These are phyloP conservation scores for Quercus tomentella DNA, from an alignment of 331 rosid genomes.

Conservation along the genomic window DNA sequence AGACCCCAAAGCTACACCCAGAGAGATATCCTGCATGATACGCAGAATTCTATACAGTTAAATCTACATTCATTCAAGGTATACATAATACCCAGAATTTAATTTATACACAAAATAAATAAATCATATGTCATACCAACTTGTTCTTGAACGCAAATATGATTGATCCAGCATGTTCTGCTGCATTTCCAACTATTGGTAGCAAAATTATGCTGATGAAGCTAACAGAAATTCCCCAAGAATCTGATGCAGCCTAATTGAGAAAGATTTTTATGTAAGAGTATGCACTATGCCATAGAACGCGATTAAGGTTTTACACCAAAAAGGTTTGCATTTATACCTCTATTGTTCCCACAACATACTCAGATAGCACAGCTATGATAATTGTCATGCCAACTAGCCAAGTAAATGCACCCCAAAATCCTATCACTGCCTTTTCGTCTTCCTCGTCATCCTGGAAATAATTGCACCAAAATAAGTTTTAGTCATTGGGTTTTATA, in stretches of 20 bases:
- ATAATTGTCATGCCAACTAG: conserved; percentile 75
- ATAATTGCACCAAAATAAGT: not conserved
- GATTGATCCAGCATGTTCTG: conserved; percentile 94
- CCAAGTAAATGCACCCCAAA: conserved; percentile 85
- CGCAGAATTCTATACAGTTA: no score
- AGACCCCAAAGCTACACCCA: conserved; percentile 94
- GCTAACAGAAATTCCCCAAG: conserved; percentile 96
- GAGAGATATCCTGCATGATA: conserved; percentile 64
- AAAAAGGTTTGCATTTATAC: conserved; percentile 26
- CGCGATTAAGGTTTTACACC: not conserved
- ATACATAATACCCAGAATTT: not conserved
- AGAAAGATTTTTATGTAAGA: not conserved
- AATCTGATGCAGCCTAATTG: conserved; percentile 77
- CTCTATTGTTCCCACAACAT: conserved; percentile 91
- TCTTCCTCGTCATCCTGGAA: conserved; percentile 47
- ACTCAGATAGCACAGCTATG: conserved; percentile 80
- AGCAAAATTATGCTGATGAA: conserved; percentile 87
- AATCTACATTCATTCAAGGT: not conserved
- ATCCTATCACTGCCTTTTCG: conserved; percentile 63
- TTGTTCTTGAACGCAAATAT: conserved; percentile 94
- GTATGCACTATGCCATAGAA: not conserved
- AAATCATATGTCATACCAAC: conserved; percentile 42
- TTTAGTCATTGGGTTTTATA: no score
- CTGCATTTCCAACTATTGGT: conserved; percentile 96
- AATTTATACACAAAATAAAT: no score